Conservation (phyloP, 768 basidiomycete genomes). For the Suillus subaureus region DNA sequence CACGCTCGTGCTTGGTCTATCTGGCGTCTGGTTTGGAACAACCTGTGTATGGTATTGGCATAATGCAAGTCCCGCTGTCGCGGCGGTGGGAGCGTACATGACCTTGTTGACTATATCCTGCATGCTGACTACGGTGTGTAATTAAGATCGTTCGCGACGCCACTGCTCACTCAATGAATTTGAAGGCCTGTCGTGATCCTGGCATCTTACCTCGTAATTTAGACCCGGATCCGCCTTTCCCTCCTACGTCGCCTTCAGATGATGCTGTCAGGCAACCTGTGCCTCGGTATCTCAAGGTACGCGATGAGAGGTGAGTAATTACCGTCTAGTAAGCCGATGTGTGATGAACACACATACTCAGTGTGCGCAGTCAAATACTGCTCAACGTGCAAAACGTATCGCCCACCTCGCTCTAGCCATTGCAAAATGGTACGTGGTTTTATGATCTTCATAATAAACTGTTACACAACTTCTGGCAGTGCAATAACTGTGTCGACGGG, state of each 20-base stretch:
- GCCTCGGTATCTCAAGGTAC: conserved; percentile 81
- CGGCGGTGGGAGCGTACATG: conserved; percentile 64
- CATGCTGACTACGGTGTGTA: conserved; percentile 76
- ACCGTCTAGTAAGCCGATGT: not conserved
- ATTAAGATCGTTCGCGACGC: conserved; percentile 8
- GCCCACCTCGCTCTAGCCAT: conserved; percentile 93
- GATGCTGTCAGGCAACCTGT: conserved; percentile 63
- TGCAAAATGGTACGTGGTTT: conserved; percentile 80
- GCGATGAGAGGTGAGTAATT: conserved; percentile 67
- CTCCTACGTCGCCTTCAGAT: conserved; percentile 62
- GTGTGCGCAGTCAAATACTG: conserved; percentile 94
- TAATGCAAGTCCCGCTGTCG: conserved; percentile 70
- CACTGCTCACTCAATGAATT: conserved; percentile 8
- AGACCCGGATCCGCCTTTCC: conserved; percentile 84
- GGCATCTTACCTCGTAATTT: conserved; percentile 89
- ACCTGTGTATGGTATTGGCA: conserved; percentile 91
- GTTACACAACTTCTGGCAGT: conserved; percentile 46
- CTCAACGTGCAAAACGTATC: conserved; percentile 88
- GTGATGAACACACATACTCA: conserved; percentile 31
- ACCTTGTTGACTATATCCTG: conserved; percentile 67
- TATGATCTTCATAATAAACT: not conserved
- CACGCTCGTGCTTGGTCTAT: conserved; percentile 60
- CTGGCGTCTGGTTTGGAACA: conserved; percentile 85
- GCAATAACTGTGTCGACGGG: conserved; percentile 95
- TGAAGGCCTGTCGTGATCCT: conserved; percentile 76